These are phyloP conservation scores for Logfia minima DNA, from an alignment of 129 eudicot species.

Conservation along the genomic window DNA sequence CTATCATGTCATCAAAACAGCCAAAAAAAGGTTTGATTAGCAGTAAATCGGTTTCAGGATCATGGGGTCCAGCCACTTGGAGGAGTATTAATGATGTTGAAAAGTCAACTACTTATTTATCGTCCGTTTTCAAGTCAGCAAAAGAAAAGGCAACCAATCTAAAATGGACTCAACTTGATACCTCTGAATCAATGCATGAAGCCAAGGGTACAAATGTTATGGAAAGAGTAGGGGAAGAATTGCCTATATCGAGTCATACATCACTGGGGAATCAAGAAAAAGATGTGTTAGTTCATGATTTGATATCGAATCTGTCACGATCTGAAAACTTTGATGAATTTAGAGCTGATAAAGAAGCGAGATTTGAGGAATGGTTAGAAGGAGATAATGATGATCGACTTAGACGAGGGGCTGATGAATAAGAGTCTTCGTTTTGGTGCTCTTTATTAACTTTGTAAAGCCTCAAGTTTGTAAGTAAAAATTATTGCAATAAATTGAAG, in stretches of 20 bases:
- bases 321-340: conserved; percentile 59
- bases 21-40: conserved; percentile 61
- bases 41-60: conserved; percentile 42
- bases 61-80: conserved; percentile 70
- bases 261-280: conserved; percentile 33
- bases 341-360: conserved; percentile 74
- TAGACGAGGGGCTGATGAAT: conserved; percentile 17
- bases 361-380: conserved; percentile 69
- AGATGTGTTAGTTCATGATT: conserved; percentile 31
- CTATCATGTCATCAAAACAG: conserved; percentile 62
- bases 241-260: conserved; percentile 40
- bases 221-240: conserved; percentile 33
- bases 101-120: conserved; percentile 44
- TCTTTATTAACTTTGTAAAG: not conserved
- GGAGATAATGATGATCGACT: conserved; percentile 31
- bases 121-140: conserved; percentile 54
- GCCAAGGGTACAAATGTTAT: conserved; percentile 20
- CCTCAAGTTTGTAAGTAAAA: conserved; percentile 21
- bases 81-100: conserved; percentile 45
- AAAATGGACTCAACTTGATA: conserved; percentile 49
- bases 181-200: conserved; percentile 31
- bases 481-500: conserved; percentile 20
- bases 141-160: conserved; percentile 52
- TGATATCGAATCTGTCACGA: conserved; percentile 32
- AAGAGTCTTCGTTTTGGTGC: conserved; percentile 15